These are phyloP conservation scores for Desmodesmus armatus DNA, from an alignment of 139 green algal genomes.

Conservation along the genomic window DNA sequence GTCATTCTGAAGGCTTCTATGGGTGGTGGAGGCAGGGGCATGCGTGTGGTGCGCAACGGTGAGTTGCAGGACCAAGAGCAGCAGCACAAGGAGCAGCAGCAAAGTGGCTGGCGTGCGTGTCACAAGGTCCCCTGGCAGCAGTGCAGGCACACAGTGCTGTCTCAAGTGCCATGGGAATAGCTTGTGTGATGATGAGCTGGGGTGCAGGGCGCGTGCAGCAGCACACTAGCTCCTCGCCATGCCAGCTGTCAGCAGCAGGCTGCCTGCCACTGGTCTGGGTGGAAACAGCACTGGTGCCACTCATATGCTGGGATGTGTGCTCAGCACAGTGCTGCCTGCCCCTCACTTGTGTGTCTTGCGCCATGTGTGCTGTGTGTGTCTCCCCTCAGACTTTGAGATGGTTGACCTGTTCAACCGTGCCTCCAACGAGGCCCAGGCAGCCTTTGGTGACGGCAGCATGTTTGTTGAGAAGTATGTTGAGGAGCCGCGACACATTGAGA, in stretches of 20 bases:
- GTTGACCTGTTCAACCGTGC: slow-evolving; percentile 82
- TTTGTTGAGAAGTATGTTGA: slow-evolving; percentile 97
- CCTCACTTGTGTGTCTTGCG: background rate
- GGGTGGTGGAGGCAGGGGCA: slow-evolving; percentile 93
- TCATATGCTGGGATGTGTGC: background rate
- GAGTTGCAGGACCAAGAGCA: background rate
- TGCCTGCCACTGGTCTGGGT: background rate
- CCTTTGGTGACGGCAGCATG: slow-evolving; percentile 96
- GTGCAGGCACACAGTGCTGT: background rate
- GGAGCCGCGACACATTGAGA: slow-evolving; percentile 86
- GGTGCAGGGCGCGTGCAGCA: background rate
- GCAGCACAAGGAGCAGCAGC: background rate
- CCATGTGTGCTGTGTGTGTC: background rate
- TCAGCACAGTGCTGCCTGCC: background rate
- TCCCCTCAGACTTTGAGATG: slow-evolving; percentile 76
- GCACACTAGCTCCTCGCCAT: background rate
- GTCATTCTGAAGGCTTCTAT: slow-evolving; percentile 97
- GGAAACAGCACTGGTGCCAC: background rate
- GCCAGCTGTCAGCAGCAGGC: background rate
- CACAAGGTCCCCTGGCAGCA: background rate
- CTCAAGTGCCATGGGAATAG: no score
- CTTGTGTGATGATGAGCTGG: no score
- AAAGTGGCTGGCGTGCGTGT: background rate
- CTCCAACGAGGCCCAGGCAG: slow-evolving; percentile 82
- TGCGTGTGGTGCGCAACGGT: slow-evolving; percentile 88